A percentile compares a stretch with the other conserved stretches of the same genome.
phyloP scores from a whole-genome alignment of 208 protist genomes.

The Phytomonas serpens region DNA sequence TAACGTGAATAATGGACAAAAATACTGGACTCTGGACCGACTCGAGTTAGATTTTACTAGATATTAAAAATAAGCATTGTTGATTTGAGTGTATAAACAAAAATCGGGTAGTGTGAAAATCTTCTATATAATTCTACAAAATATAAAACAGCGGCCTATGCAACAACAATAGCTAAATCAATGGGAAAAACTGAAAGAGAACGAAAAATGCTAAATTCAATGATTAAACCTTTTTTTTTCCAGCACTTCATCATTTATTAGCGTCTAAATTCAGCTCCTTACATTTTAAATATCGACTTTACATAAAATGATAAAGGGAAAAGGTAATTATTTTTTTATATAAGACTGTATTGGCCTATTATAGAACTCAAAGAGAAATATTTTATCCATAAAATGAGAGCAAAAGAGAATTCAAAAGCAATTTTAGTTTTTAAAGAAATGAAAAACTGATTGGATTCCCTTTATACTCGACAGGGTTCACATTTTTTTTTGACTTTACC shows the following conservation, averaged over 20 bases:
- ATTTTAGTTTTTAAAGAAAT: conserved; percentile 11
- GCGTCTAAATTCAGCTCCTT: background rate
- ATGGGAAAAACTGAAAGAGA: background rate
- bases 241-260: background rate
- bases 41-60: background rate
- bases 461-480: conserved; percentile 2
- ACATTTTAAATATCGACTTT: background rate
- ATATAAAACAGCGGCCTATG: background rate
- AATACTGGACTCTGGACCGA: no score
- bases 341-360: background rate
- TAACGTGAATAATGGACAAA: no score
- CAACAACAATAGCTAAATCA: background rate
- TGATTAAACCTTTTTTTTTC: background rate
- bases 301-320: background rate
- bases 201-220: background rate
- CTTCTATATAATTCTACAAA: background rate
- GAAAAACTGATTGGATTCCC: background rate
- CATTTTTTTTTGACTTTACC: conserved; percentile 9
- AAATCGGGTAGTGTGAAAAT: background rate
- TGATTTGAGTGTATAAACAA: background rate
- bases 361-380: conserved; percentile 5
- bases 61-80: background rate
- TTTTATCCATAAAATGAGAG: conserved; percentile 6
- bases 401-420: conserved; percentile 7
- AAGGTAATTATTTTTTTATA: background rate